Base-by-base conservation (phyloP, 768 basidiomycete genomes). In the Serpula lacrymans region DNA sequence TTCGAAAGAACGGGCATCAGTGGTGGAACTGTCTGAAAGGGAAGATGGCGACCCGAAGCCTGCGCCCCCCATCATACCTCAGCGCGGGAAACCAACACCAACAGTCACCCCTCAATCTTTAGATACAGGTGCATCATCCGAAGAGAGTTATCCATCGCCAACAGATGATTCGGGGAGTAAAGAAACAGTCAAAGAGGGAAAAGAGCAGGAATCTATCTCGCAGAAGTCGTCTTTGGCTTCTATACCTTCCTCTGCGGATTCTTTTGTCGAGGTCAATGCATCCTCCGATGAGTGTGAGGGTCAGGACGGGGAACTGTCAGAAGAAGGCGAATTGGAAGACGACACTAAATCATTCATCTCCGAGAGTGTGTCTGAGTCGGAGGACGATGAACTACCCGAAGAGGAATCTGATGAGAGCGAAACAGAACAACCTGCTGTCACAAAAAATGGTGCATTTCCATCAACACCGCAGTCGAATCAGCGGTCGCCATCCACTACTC, bases 401-500 rank as follows among this genome's bases (percentile, higher is more conserved):
- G 39, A 10, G 16, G 46, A 52, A 18, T 42, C 31, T 12, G 59
- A 57, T n/a, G 60, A 58, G 11, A 54, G 41, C 5, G 59, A 51
- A 29, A 48, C 52, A 7, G 51, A 50, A 16, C 57, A 54, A 14
- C 41, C 50, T 5, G 58, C 62, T 18, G 58, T n/a, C 57, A 62
- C 36, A 8, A 40, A 44, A 4, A 47, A 51, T 36, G 53, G 24
- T 21, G 46, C 30, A 23, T 31, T 52, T 12, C 45, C 64, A 13
- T 5, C 29, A 6, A 57, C 70, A 2, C 71, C 75, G 2, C 49
- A 68, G 10, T 67, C 73, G 9, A 40, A 46, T 12, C 69, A 70
- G 23, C 68, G 77, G 30, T 80, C 82, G 29, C 66, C 76, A 3
- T 81, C 82, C 12, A 64, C 70, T 11, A 80, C 81, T 6, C 82